Evolutionary conservation across 768 basidiomycete species (phyloP).

Genomic region (Lentinus tigrinus): DNA sequence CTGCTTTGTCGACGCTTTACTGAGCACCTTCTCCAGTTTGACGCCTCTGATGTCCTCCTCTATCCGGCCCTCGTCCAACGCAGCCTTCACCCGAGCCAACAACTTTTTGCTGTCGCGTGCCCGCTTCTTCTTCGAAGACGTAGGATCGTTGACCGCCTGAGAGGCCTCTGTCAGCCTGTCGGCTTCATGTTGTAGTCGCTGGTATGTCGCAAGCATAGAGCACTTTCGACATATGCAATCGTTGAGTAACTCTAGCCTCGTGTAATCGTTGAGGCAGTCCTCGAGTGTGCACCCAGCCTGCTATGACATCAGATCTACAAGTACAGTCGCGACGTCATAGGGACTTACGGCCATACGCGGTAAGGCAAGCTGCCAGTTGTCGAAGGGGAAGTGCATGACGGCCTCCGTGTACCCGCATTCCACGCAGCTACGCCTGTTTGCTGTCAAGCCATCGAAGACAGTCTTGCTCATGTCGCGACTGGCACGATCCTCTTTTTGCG

Average conservation of each 20-base stretch:
- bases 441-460: slow-evolving; percentile 88
- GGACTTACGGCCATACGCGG: slow-evolving; percentile 60
- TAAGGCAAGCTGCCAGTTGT: slow-evolving; percentile 79
- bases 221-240: slow-evolving; percentile 94
- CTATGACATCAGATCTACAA: slow-evolving; percentile 3
- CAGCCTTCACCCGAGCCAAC: slow-evolving; percentile 56
- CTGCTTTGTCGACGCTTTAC: slow-evolving; percentile 79
- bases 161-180: slow-evolving; percentile 44
- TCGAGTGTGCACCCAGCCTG: slow-evolving; percentile 71
- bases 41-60: slow-evolving; percentile 85
- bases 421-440: slow-evolving; percentile 84
- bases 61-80: slow-evolving; percentile 71
- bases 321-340: not conserved
- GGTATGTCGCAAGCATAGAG: slow-evolving; percentile 76
- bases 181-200: slow-evolving; percentile 60
- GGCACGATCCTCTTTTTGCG: slow-evolving; percentile 24
- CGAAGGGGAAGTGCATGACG: slow-evolving; percentile 88
- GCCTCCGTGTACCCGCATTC: slow-evolving; percentile 92
- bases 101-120: slow-evolving; percentile 70
- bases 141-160: slow-evolving; percentile 41
- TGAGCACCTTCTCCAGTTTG: slow-evolving; percentile 73
- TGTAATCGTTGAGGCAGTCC: slow-evolving; percentile 87
- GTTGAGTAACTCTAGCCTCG: slow-evolving; percentile 80
- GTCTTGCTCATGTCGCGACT: slow-evolving; percentile 51
- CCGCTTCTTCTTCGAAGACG: slow-evolving; percentile 73